Evolutionary conservation across 176 grass and related monocot species (phyloP).

Genomic region (Leersia perrieri): DNA sequence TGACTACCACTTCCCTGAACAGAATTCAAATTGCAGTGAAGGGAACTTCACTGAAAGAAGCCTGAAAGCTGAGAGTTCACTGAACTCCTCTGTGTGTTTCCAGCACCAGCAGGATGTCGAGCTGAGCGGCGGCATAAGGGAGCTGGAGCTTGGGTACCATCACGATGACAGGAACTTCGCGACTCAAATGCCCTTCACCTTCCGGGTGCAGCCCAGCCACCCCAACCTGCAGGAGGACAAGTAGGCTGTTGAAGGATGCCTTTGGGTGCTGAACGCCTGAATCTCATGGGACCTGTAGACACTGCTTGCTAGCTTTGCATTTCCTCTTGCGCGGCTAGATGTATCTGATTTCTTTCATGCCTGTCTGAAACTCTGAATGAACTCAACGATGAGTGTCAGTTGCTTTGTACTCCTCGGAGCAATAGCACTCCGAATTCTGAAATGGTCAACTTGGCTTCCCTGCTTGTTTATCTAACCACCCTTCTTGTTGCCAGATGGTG

Average conservation of each 20-base stretch:
- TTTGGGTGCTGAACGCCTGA: too few relatives aligned
- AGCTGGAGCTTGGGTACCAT: conserved; percentile 71
- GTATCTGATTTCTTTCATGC: conserved; percentile 36
- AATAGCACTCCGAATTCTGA: neutral
- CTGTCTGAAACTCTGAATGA: conserved; percentile 10
- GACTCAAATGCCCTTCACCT: conserved; percentile 78
- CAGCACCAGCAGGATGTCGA: conserved; percentile 72
- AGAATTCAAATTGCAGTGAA: neutral
- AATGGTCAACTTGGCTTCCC: neutral
- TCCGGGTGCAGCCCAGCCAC: conserved; percentile 83
- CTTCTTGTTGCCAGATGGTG: neutral
- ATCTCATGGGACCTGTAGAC: conserved; percentile 13
- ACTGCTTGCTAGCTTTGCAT: conserved; percentile 3
- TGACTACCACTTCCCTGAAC: neutral
- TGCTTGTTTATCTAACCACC: neutral
- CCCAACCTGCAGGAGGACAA: conserved; percentile 81
- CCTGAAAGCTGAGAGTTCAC: neutral
- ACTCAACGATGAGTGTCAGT: neutral
- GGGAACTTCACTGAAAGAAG: conserved; percentile 3
- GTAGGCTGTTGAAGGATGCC: neutral
- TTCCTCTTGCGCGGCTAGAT: neutral
- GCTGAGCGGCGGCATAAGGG: conserved; percentile 61
- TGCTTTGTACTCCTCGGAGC: neutral
- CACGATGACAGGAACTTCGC: conserved; percentile 60
- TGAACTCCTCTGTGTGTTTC: neutral